Evolutionary conservation across 768 basidiomycete species (phyloP), one percentile per base, ranked within the genome.

Genomic region (Cantharellus cinnabarinus): DNA sequence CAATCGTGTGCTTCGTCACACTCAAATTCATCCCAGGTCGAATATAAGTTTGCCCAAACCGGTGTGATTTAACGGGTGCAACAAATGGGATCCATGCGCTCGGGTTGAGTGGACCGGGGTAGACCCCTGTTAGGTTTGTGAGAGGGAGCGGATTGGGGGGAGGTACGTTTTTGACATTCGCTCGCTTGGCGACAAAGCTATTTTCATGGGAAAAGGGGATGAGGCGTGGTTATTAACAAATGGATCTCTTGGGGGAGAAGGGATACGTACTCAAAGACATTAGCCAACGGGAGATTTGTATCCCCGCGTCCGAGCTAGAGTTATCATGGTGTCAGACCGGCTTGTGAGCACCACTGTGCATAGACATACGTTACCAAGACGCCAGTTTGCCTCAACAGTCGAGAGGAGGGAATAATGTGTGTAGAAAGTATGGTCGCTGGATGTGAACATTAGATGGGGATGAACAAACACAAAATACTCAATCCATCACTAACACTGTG

Each of bases 371-470:
- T 55, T 54, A 42, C 74, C 74, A 40, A 83, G 76, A 3, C 69
- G 69, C 80, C 81, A 82, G 69, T 82, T 83, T 41, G 74, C 73
- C 68, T 81, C 66, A 35, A 80, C 73, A 34, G 80, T 78, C 7
- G 75, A 73, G 56, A 81, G 70, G 51, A 68, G 64, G 2, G 79
- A 80, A 68, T 80, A 82, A 67, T 83, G 81, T 1, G 76, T 76
- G 67, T 82, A 81, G 69, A 74, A 79, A 3, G 72, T 76, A 50
- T 66, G 40, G 68, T 83, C 81, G 4, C 67, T 72, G 20, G 20
- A 29, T 29, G 20, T 29, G 20, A 29, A 29, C 20, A 29, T 29
- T 0, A 29, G 20, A 29, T 29, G 20, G 1, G 7, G 20, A 29
- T 29, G 10, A 37, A 37, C 7, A 7, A 54, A 10, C 52, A 37